Evolutionary conservation across 2,329 filamentous ascomycete species (phyloP), one percentile per base, ranked within the genome.

Genomic region (Trichoderma sp.): DNA sequence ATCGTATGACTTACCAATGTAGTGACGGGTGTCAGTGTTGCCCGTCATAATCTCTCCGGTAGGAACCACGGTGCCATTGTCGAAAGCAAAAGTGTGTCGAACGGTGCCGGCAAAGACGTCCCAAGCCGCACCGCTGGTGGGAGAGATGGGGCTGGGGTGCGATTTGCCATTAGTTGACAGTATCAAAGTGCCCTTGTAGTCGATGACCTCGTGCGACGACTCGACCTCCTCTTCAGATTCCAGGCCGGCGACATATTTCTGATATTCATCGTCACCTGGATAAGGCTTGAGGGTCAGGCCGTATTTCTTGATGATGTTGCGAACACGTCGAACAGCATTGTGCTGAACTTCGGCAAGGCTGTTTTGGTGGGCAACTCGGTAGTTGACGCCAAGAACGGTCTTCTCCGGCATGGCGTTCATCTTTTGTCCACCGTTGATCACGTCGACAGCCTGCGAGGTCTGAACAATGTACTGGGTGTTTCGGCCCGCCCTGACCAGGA

Each of bases 321-420:
- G 79, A 0, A 91, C 86, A n/a, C 91, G 81, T 14, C 83, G 79
- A 11, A 88, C 81, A 0, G 92, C 84, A 66, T 89, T 87, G 24
- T 83, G 79, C 78, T 90, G 86, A 31, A 93, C 86, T 12, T 85
- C 83, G 0, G 84, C 80, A 0, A 89, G 84, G 33, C 82, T 86
- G 65, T 92, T 89, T 62, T 90, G 89, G 6, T 89, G 85, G 31
- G 90, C 89, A 68, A 91, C 87, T 79, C 86, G 90, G 83, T 88
- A 90, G 83, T 94, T 93, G 71, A 93, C 87, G 0, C 88, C 87
- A 0, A 90, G 84, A 0, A 84, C 84, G 0, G 88, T 89, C 9
- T 86, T 85, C 79, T 93, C 92, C 0, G 92, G 92, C 63, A 94
- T 87, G 0, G 92, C 91, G 77, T 94, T 94, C 80, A 89, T 88